A percentile compares a stretch with the other conserved stretches of the same genome.
Evolutionary conservation across 2,329 filamentous ascomycete genomes (phyloP).

Genomic region (Monascus ruber): DNA sequence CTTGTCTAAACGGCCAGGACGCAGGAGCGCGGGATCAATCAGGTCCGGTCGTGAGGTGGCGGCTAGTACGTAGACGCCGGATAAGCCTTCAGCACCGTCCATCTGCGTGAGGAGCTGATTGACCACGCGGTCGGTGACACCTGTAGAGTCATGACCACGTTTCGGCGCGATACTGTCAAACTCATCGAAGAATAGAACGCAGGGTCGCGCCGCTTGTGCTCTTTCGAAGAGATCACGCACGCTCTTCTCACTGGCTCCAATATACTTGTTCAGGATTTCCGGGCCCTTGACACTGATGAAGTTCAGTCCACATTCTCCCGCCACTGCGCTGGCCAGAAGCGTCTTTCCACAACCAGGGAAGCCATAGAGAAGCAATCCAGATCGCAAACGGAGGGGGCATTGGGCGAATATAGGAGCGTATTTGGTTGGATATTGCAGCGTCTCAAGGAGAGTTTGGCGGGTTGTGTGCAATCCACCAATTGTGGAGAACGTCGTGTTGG

Average conservation of each 20-base stretch:
- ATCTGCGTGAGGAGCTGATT: slow-evolving; percentile 98
- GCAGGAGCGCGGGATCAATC: slow-evolving; percentile 84
- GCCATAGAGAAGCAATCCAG: slow-evolving; percentile 83
- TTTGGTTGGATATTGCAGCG: slow-evolving; percentile 90
- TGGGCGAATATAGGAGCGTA: slow-evolving; percentile 97
- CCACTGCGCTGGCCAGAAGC: slow-evolving; percentile 87
- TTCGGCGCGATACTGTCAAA: slow-evolving; percentile 98
- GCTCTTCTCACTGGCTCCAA: slow-evolving; percentile 91
- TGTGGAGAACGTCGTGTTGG: slow-evolving; percentile 80
- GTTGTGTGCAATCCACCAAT: slow-evolving; percentile 85
- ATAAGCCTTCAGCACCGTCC: slow-evolving; percentile 93
- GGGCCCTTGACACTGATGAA: slow-evolving; percentile 98
- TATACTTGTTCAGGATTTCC: slow-evolving; percentile 98
- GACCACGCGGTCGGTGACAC: slow-evolving; percentile 96
- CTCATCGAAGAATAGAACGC: slow-evolving; percentile 95
- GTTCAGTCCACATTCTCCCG: slow-evolving; percentile 92
- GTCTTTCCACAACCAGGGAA: slow-evolving; percentile 97
- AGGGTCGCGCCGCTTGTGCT: slow-evolving; percentile 76
- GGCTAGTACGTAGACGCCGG: slow-evolving; percentile 90
- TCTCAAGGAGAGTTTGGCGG: slow-evolving; percentile 83
- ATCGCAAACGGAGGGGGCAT: slow-evolving; percentile 87
- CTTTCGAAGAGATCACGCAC: slow-evolving; percentile 92
- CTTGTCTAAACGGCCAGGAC: slow-evolving; percentile 89
- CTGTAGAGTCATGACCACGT: slow-evolving; percentile 89
- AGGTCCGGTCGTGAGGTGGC: slow-evolving; percentile 88